phyloP scores from a whole-genome alignment of 192 early-diverging fungal species.

The Nowakowskiella sp. region DNA sequence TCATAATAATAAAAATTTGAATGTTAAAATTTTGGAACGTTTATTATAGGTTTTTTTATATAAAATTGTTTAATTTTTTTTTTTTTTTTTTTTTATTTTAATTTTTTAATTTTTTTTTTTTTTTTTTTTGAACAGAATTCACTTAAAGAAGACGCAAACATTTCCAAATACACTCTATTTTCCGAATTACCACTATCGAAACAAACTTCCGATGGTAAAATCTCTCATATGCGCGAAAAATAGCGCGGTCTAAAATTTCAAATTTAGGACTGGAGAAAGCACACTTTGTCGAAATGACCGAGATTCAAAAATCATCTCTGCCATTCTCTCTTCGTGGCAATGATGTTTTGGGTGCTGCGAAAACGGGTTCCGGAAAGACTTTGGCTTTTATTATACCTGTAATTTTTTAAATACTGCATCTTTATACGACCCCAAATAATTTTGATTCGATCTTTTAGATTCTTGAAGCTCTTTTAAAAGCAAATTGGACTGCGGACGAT shows the following conservation, averaged over 20 bases:
- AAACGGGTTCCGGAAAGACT: slow-evolving; percentile 89
- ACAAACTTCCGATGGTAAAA: slow-evolving; percentile 31
- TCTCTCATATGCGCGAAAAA: not conserved
- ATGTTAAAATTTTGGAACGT: too few species aligned
- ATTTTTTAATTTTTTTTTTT: too few species aligned
- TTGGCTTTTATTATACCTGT: slow-evolving; percentile 89
- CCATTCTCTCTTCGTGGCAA: slow-evolving; percentile 71
- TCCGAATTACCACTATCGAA: slow-evolving; percentile 10
- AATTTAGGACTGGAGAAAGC: slow-evolving; percentile 72
- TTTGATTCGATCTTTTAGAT: slow-evolving; percentile 36
- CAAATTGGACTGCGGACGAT: slow-evolving; percentile 66
- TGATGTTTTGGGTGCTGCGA: slow-evolving; percentile 92
- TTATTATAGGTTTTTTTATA: too few species aligned
- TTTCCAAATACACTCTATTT: slow-evolving; percentile 13
- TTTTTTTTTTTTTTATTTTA: too few species aligned
- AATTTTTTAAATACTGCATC: slow-evolving; percentile 48
- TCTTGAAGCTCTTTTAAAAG: slow-evolving; percentile 74
- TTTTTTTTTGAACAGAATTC: not conserved
- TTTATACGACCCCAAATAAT: not conserved
- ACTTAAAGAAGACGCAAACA: not conserved
- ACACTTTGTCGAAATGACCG: slow-evolving; percentile 88
- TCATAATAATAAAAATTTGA: too few species aligned
- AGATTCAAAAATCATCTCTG: slow-evolving; percentile 67
- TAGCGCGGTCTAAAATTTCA: not conserved
- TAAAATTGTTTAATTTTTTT: too few species aligned